phyloP scores from a whole-genome alignment of 495 filamentous ascomycete genomes.

The Aspergillus leporis region DNA sequence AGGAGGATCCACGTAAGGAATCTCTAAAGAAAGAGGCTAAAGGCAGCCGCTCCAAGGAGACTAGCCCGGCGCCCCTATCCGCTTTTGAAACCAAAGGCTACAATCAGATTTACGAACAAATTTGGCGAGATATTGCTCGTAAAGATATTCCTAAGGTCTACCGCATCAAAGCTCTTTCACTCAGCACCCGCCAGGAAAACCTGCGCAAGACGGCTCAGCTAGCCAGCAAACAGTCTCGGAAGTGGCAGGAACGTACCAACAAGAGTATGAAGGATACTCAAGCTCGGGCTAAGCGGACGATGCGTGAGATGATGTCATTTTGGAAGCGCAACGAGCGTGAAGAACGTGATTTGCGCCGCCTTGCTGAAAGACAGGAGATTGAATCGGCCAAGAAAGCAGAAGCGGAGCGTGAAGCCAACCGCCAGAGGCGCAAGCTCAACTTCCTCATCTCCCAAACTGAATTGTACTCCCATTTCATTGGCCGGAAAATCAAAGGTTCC shows the following conservation, averaged over 20 bases:
- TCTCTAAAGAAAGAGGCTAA: constrained; percentile 59
- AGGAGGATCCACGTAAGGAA: constrained; percentile 60
- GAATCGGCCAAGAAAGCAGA: constrained; percentile 96
- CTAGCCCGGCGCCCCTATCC: constrained; percentile 51
- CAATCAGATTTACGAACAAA: constrained; percentile 97
- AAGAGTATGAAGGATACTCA: constrained; percentile 98
- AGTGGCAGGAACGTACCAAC: constrained; percentile 97
- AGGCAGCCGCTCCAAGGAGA: constrained; percentile 58
- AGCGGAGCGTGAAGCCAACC: constrained; percentile 92
- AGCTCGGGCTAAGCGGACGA: constrained; percentile 92
- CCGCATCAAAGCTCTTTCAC: constrained; percentile 79
- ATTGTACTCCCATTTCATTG: constrained; percentile 98
- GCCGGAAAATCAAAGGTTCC: constrained; percentile 96
- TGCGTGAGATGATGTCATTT: constrained; percentile 99
- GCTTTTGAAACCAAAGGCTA: constrained; percentile 87
- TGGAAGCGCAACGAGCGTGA: constrained; percentile 99
- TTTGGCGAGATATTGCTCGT: constrained; percentile 90
- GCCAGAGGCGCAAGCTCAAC: constrained; percentile 97
- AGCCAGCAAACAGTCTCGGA: constrained; percentile 92
- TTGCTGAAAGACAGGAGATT: constrained; percentile 93
- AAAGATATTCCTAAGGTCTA: constrained; percentile 93
- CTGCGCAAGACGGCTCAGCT: constrained; percentile 96
- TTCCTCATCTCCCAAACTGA: constrained; percentile 99
- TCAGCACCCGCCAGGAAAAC: constrained; percentile 83
- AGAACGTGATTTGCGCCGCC: constrained; percentile 89